Base-by-base conservation (phyloP, 768 basidiomycete genomes). In the Mycena haematopus region DNA sequence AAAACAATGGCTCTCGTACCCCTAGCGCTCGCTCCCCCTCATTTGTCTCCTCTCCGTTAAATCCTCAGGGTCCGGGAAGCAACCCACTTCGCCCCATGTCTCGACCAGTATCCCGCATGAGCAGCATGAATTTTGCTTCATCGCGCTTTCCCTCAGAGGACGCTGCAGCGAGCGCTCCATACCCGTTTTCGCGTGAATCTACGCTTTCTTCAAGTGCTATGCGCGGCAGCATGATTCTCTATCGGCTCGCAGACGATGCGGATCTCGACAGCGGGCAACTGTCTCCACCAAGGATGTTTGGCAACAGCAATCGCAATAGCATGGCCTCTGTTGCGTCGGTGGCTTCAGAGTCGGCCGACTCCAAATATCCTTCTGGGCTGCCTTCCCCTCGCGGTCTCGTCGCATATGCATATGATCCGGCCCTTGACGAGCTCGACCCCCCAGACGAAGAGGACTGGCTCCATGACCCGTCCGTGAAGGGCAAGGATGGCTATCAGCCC, bases 401-500 rank as follows among this genome's bases (percentile, higher is more conserved):
- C 0, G 83, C 91, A 1, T 92, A 91, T 69, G 88, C 80, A 14
- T 91, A 89, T 69, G 89, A 91, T 68, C 91, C 90, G 0, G 78
- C 76, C 4, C 38, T 77, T 19, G 90, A 91, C 68, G 77, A 80
- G 65, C 73, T 80, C 61, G 80, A 81, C n/a, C 82, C 79, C 0
- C 76, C 78, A 1, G 90, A 91, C 71, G 88, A 89, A 17, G 93
- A 95, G 69, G 94, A 95, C 70, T 72, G 84, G 22, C 73, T 95
- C 36, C 91, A 95, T 70, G 87, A 90, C 61, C 86, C 82, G 3
- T 77, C 78, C 14, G 71, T 68, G 17, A 56, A 70, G 9, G 62
- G 70, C 51, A 65, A 73, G 49, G 52, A 61, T n/a, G 66, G 64
- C 44, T 63, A 65, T 52, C 58, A 61, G 36, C 58, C 57, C 25